Conservation (phyloP, 2,329 filamentous ascomycete species). For the Fusarium penzigii region DNA sequence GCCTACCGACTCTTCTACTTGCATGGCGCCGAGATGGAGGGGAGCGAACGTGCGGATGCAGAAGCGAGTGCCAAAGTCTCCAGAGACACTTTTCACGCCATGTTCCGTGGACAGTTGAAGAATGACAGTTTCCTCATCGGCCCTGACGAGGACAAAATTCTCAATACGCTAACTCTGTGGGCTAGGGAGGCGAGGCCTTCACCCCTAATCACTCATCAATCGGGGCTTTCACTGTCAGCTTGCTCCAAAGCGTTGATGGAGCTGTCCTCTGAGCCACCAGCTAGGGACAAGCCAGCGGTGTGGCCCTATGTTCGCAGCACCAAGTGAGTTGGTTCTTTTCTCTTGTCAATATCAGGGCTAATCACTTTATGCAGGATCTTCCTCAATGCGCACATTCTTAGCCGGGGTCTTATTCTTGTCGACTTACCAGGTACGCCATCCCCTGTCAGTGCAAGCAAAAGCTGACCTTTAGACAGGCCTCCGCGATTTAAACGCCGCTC, state of each 20-base stretch:
- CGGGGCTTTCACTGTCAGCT: slow-evolving; percentile 12
- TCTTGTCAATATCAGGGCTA: too few species aligned
- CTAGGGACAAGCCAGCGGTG: slow-evolving; percentile 18
- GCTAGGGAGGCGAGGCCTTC: slow-evolving; percentile 12
- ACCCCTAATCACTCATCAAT: not conserved
- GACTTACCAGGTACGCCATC: slow-evolving; percentile 46
- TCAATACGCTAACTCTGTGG: slow-evolving; percentile 27
- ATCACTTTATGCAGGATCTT: slow-evolving; percentile 41
- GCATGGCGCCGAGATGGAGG: slow-evolving; percentile 18
- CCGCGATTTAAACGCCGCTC: slow-evolving; percentile 47
- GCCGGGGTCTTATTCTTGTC: slow-evolving; percentile 48
- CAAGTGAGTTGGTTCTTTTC: slow-evolving; percentile 31
- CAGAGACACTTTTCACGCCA: slow-evolving; percentile 37
- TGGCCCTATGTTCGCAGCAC: slow-evolving; percentile 51
- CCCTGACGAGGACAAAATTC: slow-evolving; percentile 6
- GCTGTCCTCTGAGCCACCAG: slow-evolving; percentile 39
- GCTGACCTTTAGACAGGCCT: slow-evolving; percentile 36
- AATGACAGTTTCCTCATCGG: slow-evolving; percentile 23
- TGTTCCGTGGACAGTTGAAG: slow-evolving; percentile 34
- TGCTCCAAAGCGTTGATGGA: slow-evolving; percentile 37
- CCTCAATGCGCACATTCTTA: slow-evolving; percentile 46
- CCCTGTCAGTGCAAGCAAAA: not conserved
- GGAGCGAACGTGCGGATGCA: slow-evolving; percentile 26
- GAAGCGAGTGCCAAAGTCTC: slow-evolving; percentile 37
- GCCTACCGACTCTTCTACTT: slow-evolving; percentile 40